phyloP scores from a whole-genome alignment of 2,329 filamentous ascomycete species.

The Alternaria angustiovoidea region DNA sequence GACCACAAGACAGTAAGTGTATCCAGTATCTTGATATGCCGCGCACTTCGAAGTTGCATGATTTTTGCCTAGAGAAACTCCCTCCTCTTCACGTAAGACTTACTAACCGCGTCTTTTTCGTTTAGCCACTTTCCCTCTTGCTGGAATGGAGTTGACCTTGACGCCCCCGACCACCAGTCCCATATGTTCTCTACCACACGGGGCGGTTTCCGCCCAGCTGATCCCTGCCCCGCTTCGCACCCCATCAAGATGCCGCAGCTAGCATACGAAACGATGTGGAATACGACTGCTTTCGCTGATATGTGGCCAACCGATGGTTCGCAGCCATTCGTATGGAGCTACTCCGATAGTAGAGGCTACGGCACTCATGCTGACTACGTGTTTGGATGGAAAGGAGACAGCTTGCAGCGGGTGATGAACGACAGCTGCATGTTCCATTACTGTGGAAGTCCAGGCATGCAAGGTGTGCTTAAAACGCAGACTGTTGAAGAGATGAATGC shows the following conservation, averaged over 20 bases:
- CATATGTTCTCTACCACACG: slow-evolving; percentile 39
- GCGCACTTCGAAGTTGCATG: neutral
- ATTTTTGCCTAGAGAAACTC: neutral
- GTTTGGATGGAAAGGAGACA: slow-evolving; percentile 42
- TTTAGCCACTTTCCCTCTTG: slow-evolving; percentile 54
- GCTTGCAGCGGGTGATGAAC: slow-evolving; percentile 37
- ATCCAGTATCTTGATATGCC: slow-evolving; percentile 1
- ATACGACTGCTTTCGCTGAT: slow-evolving; percentile 40
- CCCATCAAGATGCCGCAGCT: slow-evolving; percentile 38
- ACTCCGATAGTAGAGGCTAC: slow-evolving; percentile 33
- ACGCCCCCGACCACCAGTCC: slow-evolving; percentile 54
- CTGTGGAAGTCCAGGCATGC: slow-evolving; percentile 28
- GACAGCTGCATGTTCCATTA: slow-evolving; percentile 34
- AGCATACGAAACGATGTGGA: slow-evolving; percentile 41
- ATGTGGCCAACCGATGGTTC: slow-evolving; percentile 38
- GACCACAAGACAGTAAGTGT: neutral
- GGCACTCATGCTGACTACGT: slow-evolving; percentile 38
- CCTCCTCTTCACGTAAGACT: neutral
- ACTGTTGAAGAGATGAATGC: slow-evolving; percentile 28
- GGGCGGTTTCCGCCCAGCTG: slow-evolving; percentile 30
- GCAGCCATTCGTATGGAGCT: slow-evolving; percentile 2
- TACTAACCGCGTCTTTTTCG: neutral
- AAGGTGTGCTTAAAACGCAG: slow-evolving; percentile 29
- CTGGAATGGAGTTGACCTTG: slow-evolving; percentile 63
- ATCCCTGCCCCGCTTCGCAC: slow-evolving; percentile 35